phyloP scores from a whole-genome alignment of 805 yeast species.

The Sporopachydermia quercuum region DNA sequence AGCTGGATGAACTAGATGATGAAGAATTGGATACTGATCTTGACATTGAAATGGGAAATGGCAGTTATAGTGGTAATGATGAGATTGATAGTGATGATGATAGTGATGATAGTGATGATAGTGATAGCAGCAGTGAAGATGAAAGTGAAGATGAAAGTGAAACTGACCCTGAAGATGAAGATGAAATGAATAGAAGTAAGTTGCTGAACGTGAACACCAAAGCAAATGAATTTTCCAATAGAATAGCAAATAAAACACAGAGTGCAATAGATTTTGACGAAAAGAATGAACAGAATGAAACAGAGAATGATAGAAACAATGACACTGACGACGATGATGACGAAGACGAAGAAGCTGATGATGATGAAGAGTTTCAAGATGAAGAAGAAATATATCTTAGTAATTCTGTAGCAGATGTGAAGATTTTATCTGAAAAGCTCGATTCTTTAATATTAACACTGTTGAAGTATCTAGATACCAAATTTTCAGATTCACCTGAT shows the following conservation, averaged over 20 bases:
- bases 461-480: conserved; percentile 31
- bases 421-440: conserved; percentile 46
- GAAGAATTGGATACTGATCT: conserved; percentile 48
- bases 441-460: conserved; percentile 54
- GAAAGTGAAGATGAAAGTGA: conserved; percentile 16
- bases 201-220: conserved; percentile 12
- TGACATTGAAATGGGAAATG: too few species aligned
- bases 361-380: conserved; percentile 16
- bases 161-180: conserved; percentile 16
- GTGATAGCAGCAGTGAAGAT: conserved; percentile 5
- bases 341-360: conserved; percentile 17
- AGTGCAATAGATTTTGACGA: too few species aligned
- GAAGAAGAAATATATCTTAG: conserved; percentile 33
- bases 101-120: conserved; percentile 16
- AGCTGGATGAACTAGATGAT: conserved; percentile 72
- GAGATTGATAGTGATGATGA: conserved; percentile 19
- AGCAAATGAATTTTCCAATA: too few species aligned
- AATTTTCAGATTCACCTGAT: conserved; percentile 29
- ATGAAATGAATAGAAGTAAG: conserved; percentile 4
- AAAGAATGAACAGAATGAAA: too few species aligned
- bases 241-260: too few species aligned
- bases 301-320: conserved; percentile 20
- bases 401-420: conserved; percentile 32
- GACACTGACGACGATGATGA: conserved; percentile 19
- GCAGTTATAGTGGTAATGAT: conserved; percentile 24